phyloP scores from a whole-genome alignment of 2,329 filamentous ascomycete genomes.

The Tolypocladium sp. region DNA sequence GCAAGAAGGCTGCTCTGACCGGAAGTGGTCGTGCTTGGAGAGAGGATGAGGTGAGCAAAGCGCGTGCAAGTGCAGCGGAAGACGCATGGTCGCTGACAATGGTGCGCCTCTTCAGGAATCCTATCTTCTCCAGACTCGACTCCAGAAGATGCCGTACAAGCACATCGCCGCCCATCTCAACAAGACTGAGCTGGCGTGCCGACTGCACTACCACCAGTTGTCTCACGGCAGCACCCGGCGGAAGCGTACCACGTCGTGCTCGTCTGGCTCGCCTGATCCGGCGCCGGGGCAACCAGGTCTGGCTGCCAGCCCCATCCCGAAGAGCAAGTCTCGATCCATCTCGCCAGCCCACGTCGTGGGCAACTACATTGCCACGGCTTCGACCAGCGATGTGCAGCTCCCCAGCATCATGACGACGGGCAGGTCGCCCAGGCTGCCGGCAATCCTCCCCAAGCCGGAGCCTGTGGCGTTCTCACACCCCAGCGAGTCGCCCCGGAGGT shows the following conservation, averaged over 20 bases:
- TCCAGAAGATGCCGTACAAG: slow-evolving; percentile 87
- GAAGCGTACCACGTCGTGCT: slow-evolving; percentile 64
- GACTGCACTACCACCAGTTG: slow-evolving; percentile 79
- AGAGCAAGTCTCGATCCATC: slow-evolving; percentile 37
- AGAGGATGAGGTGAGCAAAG: slow-evolving; percentile 63
- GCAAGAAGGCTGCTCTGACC: slow-evolving; percentile 58
- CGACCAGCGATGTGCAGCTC: slow-evolving; percentile 38
- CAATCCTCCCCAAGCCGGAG: slow-evolving; percentile 58
- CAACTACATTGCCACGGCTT: slow-evolving; percentile 35
- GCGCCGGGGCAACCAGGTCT: slow-evolving; percentile 40
- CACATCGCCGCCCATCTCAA: slow-evolving; percentile 78
- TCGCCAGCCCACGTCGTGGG: slow-evolving; percentile 37
- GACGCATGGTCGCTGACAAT: not conserved
- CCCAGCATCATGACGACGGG: slow-evolving; percentile 39
- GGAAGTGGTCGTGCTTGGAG: slow-evolving; percentile 76
- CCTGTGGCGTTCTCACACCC: slow-evolving; percentile 35
- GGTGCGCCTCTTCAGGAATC: slow-evolving; percentile 49
- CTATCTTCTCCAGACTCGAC: slow-evolving; percentile 73
- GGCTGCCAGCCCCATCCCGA: slow-evolving; percentile 40
- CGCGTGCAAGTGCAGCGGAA: not conserved
- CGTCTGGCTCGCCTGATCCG: slow-evolving; percentile 48
- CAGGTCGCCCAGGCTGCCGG: slow-evolving; percentile 42
- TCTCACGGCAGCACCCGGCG: slow-evolving; percentile 74
- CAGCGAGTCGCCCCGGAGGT: slow-evolving; percentile 27
- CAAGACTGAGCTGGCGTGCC: slow-evolving; percentile 82